These are phyloP conservation scores for Triglochin maritima DNA, from an alignment of 106 monocot genomes.

Conservation along the genomic window DNA sequence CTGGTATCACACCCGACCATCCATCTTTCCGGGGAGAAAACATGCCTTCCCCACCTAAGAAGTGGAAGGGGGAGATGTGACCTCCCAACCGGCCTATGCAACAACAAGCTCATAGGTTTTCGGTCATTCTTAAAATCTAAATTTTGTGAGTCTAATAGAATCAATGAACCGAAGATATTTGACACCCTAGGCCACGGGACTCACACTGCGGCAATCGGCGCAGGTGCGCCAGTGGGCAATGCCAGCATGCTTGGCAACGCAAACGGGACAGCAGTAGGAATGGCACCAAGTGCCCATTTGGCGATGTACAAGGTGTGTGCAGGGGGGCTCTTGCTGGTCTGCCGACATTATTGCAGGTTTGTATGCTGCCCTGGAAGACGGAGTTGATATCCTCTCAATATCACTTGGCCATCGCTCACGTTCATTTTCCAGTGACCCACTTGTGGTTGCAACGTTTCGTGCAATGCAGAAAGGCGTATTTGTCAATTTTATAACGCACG, in stretches of 20 bases:
- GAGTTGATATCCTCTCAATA: slow-evolving; percentile 46
- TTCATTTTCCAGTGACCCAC: slow-evolving; percentile 23
- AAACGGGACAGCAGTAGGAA: slow-evolving; percentile 3
- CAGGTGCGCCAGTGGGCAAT: slow-evolving; percentile 1
- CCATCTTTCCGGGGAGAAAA: slow-evolving; percentile 6
- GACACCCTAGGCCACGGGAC: slow-evolving; percentile 15
- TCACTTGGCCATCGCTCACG: slow-evolving; percentile 37
- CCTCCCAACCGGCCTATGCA: neutral
- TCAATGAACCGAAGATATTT: neutral
- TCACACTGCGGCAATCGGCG: slow-evolving; percentile 13
- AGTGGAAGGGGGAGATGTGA: neutral
- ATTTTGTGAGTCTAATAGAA: neutral
- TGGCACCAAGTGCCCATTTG: slow-evolving; percentile 20
- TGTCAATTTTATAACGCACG: neutral
- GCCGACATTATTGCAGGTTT: slow-evolving; percentile 41
- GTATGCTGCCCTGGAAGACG: slow-evolving; percentile 35
- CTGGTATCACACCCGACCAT: slow-evolving; percentile 3
- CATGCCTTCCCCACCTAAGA: slow-evolving; percentile 6
- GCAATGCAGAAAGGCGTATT: slow-evolving; percentile 36
- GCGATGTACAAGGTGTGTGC: slow-evolving; percentile 52
- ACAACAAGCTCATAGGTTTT: slow-evolving; percentile 2
- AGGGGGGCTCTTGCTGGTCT: slow-evolving; percentile 22
- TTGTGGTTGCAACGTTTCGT: slow-evolving; percentile 30
- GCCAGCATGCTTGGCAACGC: slow-evolving; percentile 16
- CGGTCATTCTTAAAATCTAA: neutral